Evolutionary conservation across 345 rosid genomes (phyloP), one percentile per base, ranked within the genome.

Genomic region (Mangifera indica): DNA sequence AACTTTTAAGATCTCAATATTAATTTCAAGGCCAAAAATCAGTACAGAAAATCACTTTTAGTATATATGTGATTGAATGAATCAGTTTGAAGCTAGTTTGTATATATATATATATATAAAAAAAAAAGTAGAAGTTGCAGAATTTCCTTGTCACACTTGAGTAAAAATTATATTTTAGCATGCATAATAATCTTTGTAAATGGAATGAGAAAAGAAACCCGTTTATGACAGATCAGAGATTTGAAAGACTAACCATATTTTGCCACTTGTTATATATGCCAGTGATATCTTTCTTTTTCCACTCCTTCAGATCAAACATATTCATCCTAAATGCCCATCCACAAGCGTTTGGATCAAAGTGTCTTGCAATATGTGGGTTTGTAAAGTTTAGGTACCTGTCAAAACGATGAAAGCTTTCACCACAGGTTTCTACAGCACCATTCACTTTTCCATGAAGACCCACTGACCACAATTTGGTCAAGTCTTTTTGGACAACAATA

Each of bases 241-340:
- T 72, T 29, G 15, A 17, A 49, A 45, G 7, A 74, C 90, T 81
- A 75, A 94, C 98, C 99, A 90, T 83, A 78, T 89, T 95, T 80
- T 95, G 99, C 99, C 99, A 95, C 85, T 87, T 92, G 73, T 95
- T 98, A 81, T 95, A 95, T 68, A 92, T 95, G 78, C 98, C 99
- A 7, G 98, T 95, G 56, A 95, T 95, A 73, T 95, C 97, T 87
- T 85, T 87, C 84, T 70, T 91, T 84, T 92, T 92, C 99, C 99
- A 95, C 76, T 80, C 98, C 67, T 83, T 80, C 14, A 95, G 86
- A 80, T 95, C 99, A 78, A 95, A 95, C 75, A 95, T 79, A 81
- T 95, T 95, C 99, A 95, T 95, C 57, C 98, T 98, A 69, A 92
- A 95, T 6, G 99, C 99, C 99, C 99, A 95, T 17, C 99, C 99